Base-by-base conservation (phyloP, 371 early-diverging fungal genomes). In the Mucor plumbeus region DNA sequence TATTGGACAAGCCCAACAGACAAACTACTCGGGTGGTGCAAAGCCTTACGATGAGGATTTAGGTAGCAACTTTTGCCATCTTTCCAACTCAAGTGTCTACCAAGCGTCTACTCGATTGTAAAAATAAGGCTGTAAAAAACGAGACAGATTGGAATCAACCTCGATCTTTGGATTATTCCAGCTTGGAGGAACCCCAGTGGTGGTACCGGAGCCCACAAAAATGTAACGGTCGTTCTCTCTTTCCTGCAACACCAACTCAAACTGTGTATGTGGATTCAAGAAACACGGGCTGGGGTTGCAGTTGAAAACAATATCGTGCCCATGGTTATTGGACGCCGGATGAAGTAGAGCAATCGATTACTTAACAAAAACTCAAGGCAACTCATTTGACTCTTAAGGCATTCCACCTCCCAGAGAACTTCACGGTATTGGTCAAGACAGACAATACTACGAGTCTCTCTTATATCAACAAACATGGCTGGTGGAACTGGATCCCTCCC, bases 401-500 rank as follows among this genome's bases (percentile, higher is more conserved):
- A 3, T 69, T 64, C 47, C 69, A 5, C 1, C 17, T 1, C 3
- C 34, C 36, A 14, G 15, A n/a, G 56, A 48, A 73, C 36, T 61
- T 60, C 1, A 67, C 64, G 0, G 48, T 72, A 3, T 41, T 79
- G 15, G 73, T 74, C 9, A 61, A 61, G 6, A 71, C 73, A 11
- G 74, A 75, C 74, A 79, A 79, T 47, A 69, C 54, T 0, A 79
- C 71, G 9, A 59, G 66, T 3, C 58, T 67, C 15, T n/a, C 70
- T 0, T 73, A 75, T 34, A 70, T 69, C 44, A 78, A 78, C 67
- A 68, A 68, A 17, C 71, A 72, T 54, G 74, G 72, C n/a, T n/a
- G n/a, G n/a, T 34, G 69, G 71, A 4, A 74, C 71, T 10, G 63
- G 69, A 3, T 74, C 78, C n/a, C n/a, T n/a, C n/a, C n/a, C n/a